Evolutionary conservation across 83 land plant genomes (phyloP).

Genomic region (Thuja plicata): DNA sequence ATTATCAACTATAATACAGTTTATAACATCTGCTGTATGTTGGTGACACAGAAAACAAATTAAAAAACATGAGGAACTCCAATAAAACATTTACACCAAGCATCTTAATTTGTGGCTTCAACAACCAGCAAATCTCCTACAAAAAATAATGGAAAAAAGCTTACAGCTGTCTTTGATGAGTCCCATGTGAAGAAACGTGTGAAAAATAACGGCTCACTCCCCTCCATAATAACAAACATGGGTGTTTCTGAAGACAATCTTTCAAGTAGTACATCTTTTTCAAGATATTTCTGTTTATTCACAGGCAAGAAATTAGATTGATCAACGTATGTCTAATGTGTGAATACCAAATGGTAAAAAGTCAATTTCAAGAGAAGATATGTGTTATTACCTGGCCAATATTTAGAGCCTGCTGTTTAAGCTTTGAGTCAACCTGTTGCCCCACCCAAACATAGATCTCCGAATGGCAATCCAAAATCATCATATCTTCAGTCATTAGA

Average conservation of each 20-base stretch:
- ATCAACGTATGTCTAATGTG: background rate
- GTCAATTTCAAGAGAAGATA: background rate
- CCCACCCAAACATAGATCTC: slow-evolving; percentile 92
- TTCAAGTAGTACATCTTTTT: slow-evolving; percentile 67
- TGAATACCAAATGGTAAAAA: background rate
- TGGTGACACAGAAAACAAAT: background rate
- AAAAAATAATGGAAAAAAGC: background rate
- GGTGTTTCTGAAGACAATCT: slow-evolving; percentile 70
- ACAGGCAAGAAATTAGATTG: background rate
- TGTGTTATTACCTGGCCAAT: slow-evolving; percentile 73
- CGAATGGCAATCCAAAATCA: slow-evolving; percentile 80
- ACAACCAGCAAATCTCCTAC: background rate
- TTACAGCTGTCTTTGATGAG: slow-evolving; percentile 72
- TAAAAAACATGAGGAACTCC: background rate
- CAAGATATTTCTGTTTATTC: slow-evolving; percentile 73
- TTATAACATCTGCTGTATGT: background rate
- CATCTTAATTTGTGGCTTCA: background rate
- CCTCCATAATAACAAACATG: slow-evolving; percentile 70
- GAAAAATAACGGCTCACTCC: slow-evolving; percentile 87
- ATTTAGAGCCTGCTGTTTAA: slow-evolving; percentile 50
- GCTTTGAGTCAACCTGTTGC: slow-evolving; percentile 63
- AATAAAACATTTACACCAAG: slow-evolving; percentile 4
- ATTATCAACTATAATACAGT: background rate
- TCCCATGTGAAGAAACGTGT: slow-evolving; percentile 92
- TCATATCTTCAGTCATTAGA: slow-evolving; percentile 89